Evolutionary conservation across 257 asterid genomes (phyloP).

Genomic region (Pogostemon cablin): DNA sequence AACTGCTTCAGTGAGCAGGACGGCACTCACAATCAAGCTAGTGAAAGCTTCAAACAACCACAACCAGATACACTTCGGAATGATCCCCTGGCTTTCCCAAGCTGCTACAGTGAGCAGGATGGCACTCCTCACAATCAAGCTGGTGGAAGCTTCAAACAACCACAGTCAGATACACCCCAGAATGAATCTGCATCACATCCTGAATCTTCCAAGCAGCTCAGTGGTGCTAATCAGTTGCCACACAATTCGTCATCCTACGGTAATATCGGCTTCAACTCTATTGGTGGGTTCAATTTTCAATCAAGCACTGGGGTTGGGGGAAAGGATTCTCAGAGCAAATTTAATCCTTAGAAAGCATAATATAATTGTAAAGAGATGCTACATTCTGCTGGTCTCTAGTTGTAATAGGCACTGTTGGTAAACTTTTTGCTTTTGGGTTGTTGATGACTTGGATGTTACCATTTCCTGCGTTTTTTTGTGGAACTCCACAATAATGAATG

Average conservation of each 20-base stretch:
- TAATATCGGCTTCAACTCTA: conserved; percentile 33
- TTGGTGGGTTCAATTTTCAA: conserved; percentile 37
- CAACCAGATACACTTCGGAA: conserved; percentile 4
- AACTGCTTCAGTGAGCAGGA: conserved; percentile 31
- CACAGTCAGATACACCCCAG: conserved; percentile 11
- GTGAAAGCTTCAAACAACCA: conserved; percentile 21
- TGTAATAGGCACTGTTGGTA: conserved; percentile 12
- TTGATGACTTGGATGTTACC: background rate
- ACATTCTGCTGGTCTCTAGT: conserved; percentile 15
- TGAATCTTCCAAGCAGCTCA: conserved; percentile 31
- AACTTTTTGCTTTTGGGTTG: conserved; percentile 27
- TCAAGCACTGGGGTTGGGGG: conserved; percentile 38
- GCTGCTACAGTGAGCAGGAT: conserved; percentile 30
- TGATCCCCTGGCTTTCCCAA: conserved; percentile 27
- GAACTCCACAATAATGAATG: background rate
- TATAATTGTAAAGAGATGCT: background rate
- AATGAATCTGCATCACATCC: conserved; percentile 33
- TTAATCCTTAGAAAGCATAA: conserved; percentile 37
- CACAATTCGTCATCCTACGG: conserved; percentile 32
- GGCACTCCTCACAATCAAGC: background rate
- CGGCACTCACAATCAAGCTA: background rate
- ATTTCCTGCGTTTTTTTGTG: conserved; percentile 18
- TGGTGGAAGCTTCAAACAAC: background rate
- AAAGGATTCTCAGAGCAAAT: conserved; percentile 43
- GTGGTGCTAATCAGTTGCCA: conserved; percentile 30